Base-by-base conservation (phyloP, 2,329 filamentous ascomycete genomes). In the Phaeosphaeriaceae sp. region DNA sequence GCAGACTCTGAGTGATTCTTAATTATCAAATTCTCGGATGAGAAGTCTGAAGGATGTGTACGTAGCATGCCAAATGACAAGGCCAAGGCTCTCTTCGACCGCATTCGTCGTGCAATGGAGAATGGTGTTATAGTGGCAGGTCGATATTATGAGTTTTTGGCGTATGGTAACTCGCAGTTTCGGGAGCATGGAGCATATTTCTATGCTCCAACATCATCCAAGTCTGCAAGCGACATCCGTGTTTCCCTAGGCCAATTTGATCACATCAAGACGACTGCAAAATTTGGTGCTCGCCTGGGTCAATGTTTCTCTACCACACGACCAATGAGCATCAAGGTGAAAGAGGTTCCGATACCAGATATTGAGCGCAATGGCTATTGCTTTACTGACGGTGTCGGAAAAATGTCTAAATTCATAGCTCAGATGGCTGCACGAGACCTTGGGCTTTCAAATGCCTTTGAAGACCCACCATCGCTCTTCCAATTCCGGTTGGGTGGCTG, bases 241-340 rank as follows among this genome's bases (percentile, higher is more conserved):
- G 72, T 79, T 26, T 92, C 89, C 84, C 96, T 97, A 88, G 94
- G 94, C 0, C 77, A 88, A 12, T 96, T 99, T 63, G 80, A 79
- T 12, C 83, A 91, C 54, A 97, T 97, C 71, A 84, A 81, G 46
- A 83, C 88, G 20, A 83, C 96, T n/a, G 92, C 93, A 23, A 97
- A 96, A 65, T 90, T 92, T 68, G 89, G 91, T 39, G 91, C 94
- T 21, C 84, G 94, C 21, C 78, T 97, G 15, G 94, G 94, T 0
- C 94, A 97, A 73, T 97, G 92, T 68, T 97, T 99, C 68, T 97
- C 94, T 0, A 97, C 93, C 0, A 99, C 94, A 0, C 79, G 89
- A 51, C 86, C 88, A 9, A 86, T 96, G 21, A 81, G 85, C 13
- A 83, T 86, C 17, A 81, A 80, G 0, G 83, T 87, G 6, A 77